phyloP scores from a whole-genome alignment of 2,329 filamentous ascomycete species.

The Endothia cerciana region DNA sequence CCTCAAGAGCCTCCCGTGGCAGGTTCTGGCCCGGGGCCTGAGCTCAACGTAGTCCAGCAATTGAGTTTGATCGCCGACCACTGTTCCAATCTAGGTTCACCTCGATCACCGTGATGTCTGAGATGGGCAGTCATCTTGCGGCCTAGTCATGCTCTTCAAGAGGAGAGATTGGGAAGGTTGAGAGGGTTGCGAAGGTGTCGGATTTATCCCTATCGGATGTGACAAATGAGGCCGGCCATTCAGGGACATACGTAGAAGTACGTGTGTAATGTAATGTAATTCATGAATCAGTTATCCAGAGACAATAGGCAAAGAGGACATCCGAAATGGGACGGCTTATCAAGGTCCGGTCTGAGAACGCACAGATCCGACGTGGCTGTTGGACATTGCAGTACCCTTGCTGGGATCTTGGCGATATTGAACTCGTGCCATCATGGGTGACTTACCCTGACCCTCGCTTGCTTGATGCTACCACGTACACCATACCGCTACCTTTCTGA shows the following conservation, averaged over 20 bases:
- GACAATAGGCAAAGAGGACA: background rate
- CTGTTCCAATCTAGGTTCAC: background rate
- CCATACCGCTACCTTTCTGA: background rate
- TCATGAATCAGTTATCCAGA: constrained; percentile 2
- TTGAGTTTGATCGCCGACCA: background rate
- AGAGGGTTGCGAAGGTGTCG: background rate
- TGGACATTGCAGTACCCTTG: background rate
- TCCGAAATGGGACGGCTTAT: background rate
- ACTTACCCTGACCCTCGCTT: background rate
- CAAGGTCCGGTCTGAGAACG: background rate
- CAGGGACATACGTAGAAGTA: background rate
- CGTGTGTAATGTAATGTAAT: background rate
- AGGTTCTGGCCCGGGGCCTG: background rate
- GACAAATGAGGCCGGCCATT: background rate
- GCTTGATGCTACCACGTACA: background rate
- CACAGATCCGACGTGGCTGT: background rate
- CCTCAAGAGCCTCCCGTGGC: background rate
- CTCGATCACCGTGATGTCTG: background rate
- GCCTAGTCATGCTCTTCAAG: background rate
- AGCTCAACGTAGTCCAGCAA: background rate
- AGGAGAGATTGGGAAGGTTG: background rate
- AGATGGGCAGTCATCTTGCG: background rate
- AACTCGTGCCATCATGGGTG: background rate
- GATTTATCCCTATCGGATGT: background rate
- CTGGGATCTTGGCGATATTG: background rate